Evolutionary conservation across 257 asterid genomes (phyloP).

Genomic region (Perilla frutescens): DNA sequence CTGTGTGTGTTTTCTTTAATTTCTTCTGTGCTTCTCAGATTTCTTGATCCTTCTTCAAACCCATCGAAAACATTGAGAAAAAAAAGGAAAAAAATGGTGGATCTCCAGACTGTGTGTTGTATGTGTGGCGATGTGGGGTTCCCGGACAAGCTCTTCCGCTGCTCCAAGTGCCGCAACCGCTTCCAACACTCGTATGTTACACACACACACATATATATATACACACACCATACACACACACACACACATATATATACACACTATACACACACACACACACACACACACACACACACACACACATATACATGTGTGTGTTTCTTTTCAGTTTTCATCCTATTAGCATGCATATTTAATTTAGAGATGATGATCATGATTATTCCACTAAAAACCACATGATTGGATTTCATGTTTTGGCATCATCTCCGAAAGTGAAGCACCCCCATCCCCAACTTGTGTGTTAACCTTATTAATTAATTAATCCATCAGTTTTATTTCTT

Average conservation of each 20-base stretch:
- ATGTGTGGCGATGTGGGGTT: conserved; percentile 98
- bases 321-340: no score
- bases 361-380: conserved; percentile 23
- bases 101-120: conserved; percentile 80
- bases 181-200: conserved; percentile 85
- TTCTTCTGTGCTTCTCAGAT: conserved; percentile 3
- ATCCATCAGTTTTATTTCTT: no score
- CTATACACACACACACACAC: no score
- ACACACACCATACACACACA: no score
- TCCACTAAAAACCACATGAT: background rate
- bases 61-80: background rate
- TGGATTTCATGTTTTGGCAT: conserved; percentile 8
- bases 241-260: no score
- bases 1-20: background rate
- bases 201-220: no score
- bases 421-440: no score
- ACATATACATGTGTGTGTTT: no score
- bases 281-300: no score
- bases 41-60: background rate
- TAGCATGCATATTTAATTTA: conserved; percentile 12
- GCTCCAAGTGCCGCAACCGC: conserved; percentile 87
- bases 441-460: no score
- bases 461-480: no score
- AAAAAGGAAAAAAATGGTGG: conserved; percentile 72
- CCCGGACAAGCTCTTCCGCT: conserved; percentile 92